Evolutionary conservation across 176 grass and related monocot species (phyloP).

Genomic region (Thinopyrum elongatum): DNA sequence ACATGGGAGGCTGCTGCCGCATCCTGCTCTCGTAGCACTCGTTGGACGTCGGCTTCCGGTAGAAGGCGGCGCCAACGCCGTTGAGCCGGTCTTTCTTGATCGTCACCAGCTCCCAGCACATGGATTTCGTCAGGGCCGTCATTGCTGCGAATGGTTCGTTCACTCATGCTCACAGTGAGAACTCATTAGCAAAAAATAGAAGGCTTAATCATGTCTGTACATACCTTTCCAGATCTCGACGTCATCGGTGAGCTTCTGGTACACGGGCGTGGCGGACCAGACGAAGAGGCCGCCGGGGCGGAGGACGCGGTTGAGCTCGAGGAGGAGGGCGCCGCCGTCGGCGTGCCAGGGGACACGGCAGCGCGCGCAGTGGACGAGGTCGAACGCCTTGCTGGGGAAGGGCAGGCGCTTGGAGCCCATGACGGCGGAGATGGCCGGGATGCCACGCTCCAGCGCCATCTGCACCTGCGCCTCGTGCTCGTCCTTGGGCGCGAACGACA

Average conservation of each 20-base stretch:
- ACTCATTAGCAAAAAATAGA: background rate
- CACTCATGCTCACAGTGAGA: background rate
- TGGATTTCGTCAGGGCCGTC: slow-evolving; percentile 70
- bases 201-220: background rate
- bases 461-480: slow-evolving; percentile 97
- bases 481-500: slow-evolving; percentile 98
- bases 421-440: slow-evolving; percentile 94
- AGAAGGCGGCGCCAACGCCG: slow-evolving; percentile 78
- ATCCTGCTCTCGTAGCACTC: slow-evolving; percentile 68
- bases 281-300: slow-evolving; percentile 91
- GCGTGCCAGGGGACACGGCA: slow-evolving; percentile 94
- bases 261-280: slow-evolving; percentile 96
- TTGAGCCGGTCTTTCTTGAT: slow-evolving; percentile 88
- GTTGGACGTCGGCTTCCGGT: slow-evolving; percentile 75
- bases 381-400: slow-evolving; percentile 79
- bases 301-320: slow-evolving; percentile 87
- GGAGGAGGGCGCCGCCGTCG: slow-evolving; percentile 77
- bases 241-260: slow-evolving; percentile 92
- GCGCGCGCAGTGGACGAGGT: slow-evolving; percentile 89
- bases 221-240: slow-evolving; percentile 83
- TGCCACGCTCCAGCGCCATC: slow-evolving; percentile 85
- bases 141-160: slow-evolving; percentile 30
- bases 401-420: slow-evolving; percentile 90
- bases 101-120: slow-evolving; percentile 88
- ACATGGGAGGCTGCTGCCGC: slow-evolving; percentile 79